Evolutionary conservation across 2,329 filamentous ascomycete genomes (phyloP).

Genomic region (Neocucurbitaria cava): DNA sequence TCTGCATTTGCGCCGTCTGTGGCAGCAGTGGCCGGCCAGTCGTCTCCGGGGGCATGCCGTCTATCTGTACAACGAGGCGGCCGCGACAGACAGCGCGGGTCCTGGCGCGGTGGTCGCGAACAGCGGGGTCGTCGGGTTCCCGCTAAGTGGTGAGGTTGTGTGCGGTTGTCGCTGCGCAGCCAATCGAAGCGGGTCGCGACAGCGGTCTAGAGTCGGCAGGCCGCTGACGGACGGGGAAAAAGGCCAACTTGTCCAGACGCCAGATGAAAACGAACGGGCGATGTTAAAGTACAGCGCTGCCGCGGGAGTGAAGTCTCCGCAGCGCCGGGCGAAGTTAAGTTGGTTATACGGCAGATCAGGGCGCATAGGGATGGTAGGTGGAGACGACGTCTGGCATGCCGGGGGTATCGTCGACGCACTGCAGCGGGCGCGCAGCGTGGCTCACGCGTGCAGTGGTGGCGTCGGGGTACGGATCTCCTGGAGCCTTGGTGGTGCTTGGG

Average conservation of each 20-base stretch:
- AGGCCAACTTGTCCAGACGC: constrained; percentile 16
- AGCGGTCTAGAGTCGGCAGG: constrained; percentile 31
- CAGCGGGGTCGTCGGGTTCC: constrained; percentile 44
- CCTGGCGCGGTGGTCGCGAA: constrained; percentile 29
- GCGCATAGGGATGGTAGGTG: constrained; percentile 45
- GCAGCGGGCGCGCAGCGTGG: constrained; percentile 41
- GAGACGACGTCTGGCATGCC: constrained; percentile 44
- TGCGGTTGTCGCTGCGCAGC: constrained; percentile 26
- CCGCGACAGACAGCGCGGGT: constrained; percentile 13
- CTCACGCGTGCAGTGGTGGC: constrained; percentile 45
- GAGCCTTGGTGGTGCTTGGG: constrained; percentile 12
- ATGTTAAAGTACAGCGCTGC: constrained; percentile 36
- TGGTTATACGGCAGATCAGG: constrained; percentile 47
- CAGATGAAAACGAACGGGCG: constrained; percentile 23
- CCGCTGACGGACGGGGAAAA: constrained; percentile 20
- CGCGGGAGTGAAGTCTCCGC: constrained; percentile 45
- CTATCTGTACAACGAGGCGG: constrained; percentile 9
- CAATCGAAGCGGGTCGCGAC: constrained; percentile 31
- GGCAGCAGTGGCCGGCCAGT: constrained; percentile 68
- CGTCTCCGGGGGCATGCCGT: constrained; percentile 68
- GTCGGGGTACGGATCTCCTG: constrained; percentile 27
- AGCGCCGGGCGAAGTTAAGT: constrained; percentile 36
- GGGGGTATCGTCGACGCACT: constrained; percentile 30
- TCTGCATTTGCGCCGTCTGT: constrained; percentile 73
- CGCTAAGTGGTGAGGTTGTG: constrained; percentile 35